Conservation (phyloP, 2,329 filamentous ascomycete species). For the Colletotrichum neosansevieriae region DNA sequence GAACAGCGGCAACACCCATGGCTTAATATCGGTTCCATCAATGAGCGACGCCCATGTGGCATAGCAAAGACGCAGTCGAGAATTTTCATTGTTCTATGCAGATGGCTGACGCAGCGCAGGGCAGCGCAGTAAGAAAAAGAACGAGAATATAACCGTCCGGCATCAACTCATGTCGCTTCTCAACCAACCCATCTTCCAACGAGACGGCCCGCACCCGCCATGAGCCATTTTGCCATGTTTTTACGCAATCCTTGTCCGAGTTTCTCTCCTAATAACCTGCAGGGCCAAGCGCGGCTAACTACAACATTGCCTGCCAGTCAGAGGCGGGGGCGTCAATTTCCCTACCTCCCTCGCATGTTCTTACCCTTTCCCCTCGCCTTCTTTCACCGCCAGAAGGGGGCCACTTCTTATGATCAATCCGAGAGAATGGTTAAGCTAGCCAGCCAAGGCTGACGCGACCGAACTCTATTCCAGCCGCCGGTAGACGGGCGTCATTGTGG, state of each 20-base stretch:
- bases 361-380: not conserved
- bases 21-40: not conserved
- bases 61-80: not conserved
- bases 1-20: not conserved
- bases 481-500: slow-evolving; percentile 12
- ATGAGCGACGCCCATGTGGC: slow-evolving; percentile 10
- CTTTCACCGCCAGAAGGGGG: slow-evolving; percentile 30
- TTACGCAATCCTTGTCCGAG: not conserved
- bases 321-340: slow-evolving; percentile 2
- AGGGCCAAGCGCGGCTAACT: not conserved
- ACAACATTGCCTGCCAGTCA: slow-evolving; percentile 1
- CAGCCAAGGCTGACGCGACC: slow-evolving; percentile 21
- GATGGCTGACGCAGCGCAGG: not conserved
- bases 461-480: slow-evolving; percentile 19
- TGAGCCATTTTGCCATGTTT: not conserved
- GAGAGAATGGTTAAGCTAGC: slow-evolving; percentile 38
- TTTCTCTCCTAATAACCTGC: not conserved
- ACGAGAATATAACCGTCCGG: no score
- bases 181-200: no score
- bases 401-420: slow-evolving; percentile 7
- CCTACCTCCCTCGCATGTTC: slow-evolving; percentile 9
- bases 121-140: no score
- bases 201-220: not conserved
- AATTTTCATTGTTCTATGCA: not conserved
- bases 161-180: no score